Base-by-base conservation (phyloP, 768 basidiomycete species). In the Heimioporus sp. region DNA sequence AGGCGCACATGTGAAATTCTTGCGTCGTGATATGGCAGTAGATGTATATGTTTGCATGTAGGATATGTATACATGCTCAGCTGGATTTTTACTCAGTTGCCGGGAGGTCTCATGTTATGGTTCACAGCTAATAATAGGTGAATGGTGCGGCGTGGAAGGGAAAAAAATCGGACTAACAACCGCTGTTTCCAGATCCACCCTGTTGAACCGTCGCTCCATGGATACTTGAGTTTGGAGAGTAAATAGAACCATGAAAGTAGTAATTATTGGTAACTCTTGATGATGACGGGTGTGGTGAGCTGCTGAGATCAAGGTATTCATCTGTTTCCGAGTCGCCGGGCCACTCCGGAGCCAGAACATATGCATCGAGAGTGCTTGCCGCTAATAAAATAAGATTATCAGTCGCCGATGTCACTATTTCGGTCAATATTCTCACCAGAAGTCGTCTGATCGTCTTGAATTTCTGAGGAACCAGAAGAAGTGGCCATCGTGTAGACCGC, bases 151-250 rank as follows among this genome's bases (percentile, higher is more conserved):
- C 12, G 7, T 36, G 17, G 20, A n/a, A 3, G 11, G 24, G 5
- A 6, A 28, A 16, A 32, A 21, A 31, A 39, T 39, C 37, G 21
- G 37, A 56, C 52, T 9, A n/a, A 55, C 50, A 32, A 11, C 50
- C 53, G n/a, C 53, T 54, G 40, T 55, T 49, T 12, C 37, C 1
- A 19, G 28, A 10, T 11, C 53, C 56, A 5, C 42, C 53, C 5
- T 41, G 2, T 2, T 57, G 41, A 9, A 46, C n/a, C n/a, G 56
- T 51, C 4, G 43, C 1, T 16, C 49, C 50, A 19, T 11, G 3
- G 20, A 54, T 10, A 35, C 16, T 55, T 3, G 49, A 51, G n/a
- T 46, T 17, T 3, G 31, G 24, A 1, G 56, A 41, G 21, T 28
- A 30, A 21, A 57, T 5, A 28, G 35, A 48, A 28, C 24, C 24